These are phyloP conservation scores for Ophioceras dolichostomum DNA, from an alignment of 2,329 filamentous ascomycete genomes.

Conservation along the genomic window DNA sequence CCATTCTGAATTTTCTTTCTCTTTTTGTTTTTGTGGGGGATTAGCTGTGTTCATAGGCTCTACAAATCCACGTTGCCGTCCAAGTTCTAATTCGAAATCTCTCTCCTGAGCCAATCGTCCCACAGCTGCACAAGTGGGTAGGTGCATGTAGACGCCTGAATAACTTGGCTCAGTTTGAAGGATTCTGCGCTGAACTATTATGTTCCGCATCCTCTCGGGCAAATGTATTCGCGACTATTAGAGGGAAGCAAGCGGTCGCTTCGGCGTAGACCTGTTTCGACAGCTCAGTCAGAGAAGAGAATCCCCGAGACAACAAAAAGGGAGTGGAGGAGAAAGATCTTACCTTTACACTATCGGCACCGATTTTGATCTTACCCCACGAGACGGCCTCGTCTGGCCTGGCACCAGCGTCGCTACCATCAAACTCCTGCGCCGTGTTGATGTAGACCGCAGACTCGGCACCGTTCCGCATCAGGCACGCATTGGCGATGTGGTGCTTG, in stretches of 20 bases:
- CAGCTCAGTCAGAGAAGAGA: too few species aligned
- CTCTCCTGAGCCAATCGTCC: too few species aligned
- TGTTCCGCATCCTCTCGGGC: slow-evolving; percentile 31
- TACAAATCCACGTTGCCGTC: too few species aligned
- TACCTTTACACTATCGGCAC: slow-evolving; percentile 82
- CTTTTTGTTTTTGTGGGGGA: too few species aligned
- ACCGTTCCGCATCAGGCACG: slow-evolving; percentile 93
- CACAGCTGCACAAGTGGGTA: too few species aligned
- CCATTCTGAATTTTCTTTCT: neutral
- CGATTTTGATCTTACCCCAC: slow-evolving; percentile 95
- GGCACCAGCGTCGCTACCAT: slow-evolving; percentile 91
- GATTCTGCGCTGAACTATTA: neutral
- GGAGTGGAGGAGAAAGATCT: slow-evolving; percentile 1
- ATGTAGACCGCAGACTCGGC: slow-evolving; percentile 96
- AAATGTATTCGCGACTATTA: slow-evolving; percentile 57
- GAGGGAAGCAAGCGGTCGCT: slow-evolving; percentile 51
- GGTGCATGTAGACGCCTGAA: too few species aligned
- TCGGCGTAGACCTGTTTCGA: slow-evolving; percentile 49
- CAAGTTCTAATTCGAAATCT: too few species aligned
- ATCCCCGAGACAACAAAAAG: neutral
- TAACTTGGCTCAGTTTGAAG: too few species aligned
- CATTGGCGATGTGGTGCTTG: slow-evolving; percentile 98
- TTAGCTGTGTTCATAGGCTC: too few species aligned
- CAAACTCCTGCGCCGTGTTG: slow-evolving; percentile 95
- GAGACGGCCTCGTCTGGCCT: slow-evolving; percentile 93